phyloP scores from a whole-genome alignment of 108 stramenopile genomes.

The Nannochloropsis gaditana region DNA sequence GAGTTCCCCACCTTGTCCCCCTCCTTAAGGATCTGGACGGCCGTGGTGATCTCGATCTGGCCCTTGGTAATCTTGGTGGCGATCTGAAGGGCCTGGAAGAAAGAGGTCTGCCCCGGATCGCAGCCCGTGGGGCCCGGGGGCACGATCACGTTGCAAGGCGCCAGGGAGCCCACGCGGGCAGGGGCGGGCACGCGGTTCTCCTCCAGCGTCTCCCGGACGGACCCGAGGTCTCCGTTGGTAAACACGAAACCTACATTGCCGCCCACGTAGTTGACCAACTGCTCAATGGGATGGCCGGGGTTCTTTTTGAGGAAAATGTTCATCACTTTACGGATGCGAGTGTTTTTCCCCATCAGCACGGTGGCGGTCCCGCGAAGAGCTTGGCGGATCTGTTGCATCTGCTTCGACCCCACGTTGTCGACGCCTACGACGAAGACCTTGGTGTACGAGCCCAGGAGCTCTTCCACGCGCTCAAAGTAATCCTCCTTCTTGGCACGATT shows the following conservation, averaged over 20 bases:
- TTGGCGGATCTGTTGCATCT: slow-evolving; percentile 84
- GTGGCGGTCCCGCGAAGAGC: slow-evolving; percentile 85
- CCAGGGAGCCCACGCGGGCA: slow-evolving; percentile 87
- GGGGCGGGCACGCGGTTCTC: slow-evolving; percentile 85
- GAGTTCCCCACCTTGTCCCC: slow-evolving; percentile 80
- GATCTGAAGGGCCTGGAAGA: slow-evolving; percentile 98
- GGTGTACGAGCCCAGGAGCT: slow-evolving; percentile 45
- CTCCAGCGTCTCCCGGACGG: slow-evolving; percentile 67
- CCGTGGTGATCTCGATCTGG: slow-evolving; percentile 95
- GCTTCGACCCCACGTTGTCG: slow-evolving; percentile 98
- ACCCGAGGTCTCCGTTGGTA: slow-evolving; percentile 91
- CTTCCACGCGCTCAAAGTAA: slow-evolving; percentile 47
- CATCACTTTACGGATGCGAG: slow-evolving; percentile 97
- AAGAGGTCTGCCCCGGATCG: slow-evolving; percentile 99
- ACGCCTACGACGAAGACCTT: slow-evolving; percentile 88
- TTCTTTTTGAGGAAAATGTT: slow-evolving; percentile 79
- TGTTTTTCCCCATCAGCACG: slow-evolving; percentile 96
- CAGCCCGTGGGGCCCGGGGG: slow-evolving; percentile 97
- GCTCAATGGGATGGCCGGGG: slow-evolving; percentile 74
- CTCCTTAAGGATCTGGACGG: slow-evolving; percentile 75
- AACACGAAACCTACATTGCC: slow-evolving; percentile 99
- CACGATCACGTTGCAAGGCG: slow-evolving; percentile 84
- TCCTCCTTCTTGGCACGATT: slow-evolving; percentile 19
- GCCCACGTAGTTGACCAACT: slow-evolving; percentile 65
- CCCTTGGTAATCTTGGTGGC: slow-evolving; percentile 86